phyloP scores from a whole-genome alignment of 192 early-diverging fungal genomes.

The Coemansia sp. region DNA sequence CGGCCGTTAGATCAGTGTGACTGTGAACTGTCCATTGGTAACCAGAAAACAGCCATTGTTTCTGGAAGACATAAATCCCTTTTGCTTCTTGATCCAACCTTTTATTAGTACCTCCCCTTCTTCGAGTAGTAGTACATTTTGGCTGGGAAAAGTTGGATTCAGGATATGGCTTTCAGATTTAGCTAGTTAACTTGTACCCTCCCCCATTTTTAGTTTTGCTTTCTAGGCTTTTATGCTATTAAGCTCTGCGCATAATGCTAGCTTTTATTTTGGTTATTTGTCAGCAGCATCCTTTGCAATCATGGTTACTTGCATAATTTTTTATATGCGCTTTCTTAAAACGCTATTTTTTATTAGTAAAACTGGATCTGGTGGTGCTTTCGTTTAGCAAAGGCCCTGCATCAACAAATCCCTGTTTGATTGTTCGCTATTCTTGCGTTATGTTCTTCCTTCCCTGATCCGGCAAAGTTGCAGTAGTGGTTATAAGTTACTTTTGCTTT shows the following conservation, averaged over 20 bases:
- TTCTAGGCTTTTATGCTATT: slow-evolving; percentile 13
- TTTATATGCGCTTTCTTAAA: slow-evolving; percentile 4
- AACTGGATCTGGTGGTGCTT: no score
- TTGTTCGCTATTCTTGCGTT: no score
- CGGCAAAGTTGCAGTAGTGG: not conserved
- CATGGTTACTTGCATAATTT: not conserved
- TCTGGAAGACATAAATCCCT: not conserved
- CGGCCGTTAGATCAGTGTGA: not conserved
- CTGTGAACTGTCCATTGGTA: not conserved
- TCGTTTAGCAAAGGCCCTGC: no score
- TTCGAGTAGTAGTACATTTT: not conserved
- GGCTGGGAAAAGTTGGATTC: not conserved
- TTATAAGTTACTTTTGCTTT: slow-evolving; percentile 10
- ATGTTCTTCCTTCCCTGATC: no score
- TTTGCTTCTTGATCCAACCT: not conserved
- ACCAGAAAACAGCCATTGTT: not conserved
- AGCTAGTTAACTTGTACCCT: not conserved
- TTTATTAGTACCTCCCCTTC: not conserved
- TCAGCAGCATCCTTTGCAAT: not conserved
- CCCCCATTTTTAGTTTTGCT: not conserved
- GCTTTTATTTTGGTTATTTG: not conserved
- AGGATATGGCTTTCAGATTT: not conserved
- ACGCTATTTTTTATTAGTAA: not conserved
- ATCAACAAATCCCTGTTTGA: no score
- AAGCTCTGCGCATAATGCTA: slow-evolving; percentile 13